Evolutionary conservation across 805 yeast species (phyloP).

Genomic region (Myxozyma melibiosi): DNA sequence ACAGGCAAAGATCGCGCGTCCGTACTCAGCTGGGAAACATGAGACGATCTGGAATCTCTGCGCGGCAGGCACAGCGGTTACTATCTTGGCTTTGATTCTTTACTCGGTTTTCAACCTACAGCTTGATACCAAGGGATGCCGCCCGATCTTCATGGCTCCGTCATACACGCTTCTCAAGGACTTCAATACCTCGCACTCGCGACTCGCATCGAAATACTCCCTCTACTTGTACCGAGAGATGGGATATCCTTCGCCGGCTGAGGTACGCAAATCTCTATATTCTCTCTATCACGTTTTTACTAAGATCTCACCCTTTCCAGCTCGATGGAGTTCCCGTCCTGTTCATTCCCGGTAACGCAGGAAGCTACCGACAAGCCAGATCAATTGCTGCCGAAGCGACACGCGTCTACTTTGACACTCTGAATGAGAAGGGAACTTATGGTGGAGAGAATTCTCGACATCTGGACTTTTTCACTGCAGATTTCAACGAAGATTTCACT

Average conservation of each 20-base stretch:
- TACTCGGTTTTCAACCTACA: conserved; percentile 22
- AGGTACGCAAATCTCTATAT: conserved; percentile 2
- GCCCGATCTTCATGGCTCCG: conserved; percentile 78
- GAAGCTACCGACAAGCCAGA: conserved; percentile 84
- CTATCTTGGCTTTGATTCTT: conserved; percentile 9
- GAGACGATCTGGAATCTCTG: conserved; percentile 4
- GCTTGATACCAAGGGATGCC: conserved; percentile 49
- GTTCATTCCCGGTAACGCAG: conserved; percentile 98
- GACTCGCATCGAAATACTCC: conserved; percentile 79
- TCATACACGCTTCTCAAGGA: conserved; percentile 74
- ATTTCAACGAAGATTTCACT: conserved; percentile 93
- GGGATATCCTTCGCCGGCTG: conserved; percentile 39
- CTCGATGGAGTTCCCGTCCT: conserved; percentile 86
- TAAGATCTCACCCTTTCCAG: conserved; percentile 25
- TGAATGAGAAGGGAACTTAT: conserved; percentile 34
- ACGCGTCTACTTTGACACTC: conserved; percentile 50
- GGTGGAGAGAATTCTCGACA: conserved; percentile 45
- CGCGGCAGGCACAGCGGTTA: background rate
- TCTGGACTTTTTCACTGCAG: conserved; percentile 86
- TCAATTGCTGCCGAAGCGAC: conserved; percentile 88
- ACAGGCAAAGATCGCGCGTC: too few relatives aligned
- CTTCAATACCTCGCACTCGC: conserved; percentile 69
- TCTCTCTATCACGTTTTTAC: background rate
- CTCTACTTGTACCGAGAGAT: conserved; percentile 85
- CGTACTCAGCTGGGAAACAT: background rate